phyloP scores from a whole-genome alignment of 768 basidiomycete genomes.

The Glaciozyma antarctica region DNA sequence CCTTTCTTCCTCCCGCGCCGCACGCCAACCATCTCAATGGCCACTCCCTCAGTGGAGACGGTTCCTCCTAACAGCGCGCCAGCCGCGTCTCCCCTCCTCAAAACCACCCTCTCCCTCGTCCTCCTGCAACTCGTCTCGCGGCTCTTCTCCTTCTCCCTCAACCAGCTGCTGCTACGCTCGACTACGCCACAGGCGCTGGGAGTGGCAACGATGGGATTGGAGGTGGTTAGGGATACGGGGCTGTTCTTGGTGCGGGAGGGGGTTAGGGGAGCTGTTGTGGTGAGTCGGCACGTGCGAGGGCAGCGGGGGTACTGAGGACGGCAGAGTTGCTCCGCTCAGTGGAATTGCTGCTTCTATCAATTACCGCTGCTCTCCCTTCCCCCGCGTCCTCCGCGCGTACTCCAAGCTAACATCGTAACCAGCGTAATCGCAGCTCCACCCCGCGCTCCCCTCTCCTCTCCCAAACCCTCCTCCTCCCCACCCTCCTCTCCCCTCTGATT shows the following conservation, averaged over 20 bases:
- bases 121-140: constrained; percentile 77
- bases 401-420: no score
- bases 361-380: no score
- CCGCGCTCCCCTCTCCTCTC: neutral
- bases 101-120: constrained; percentile 55
- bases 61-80: no score
- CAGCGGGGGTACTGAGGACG: no score
- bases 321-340: no score
- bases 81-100: constrained; percentile 31
- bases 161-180: constrained; percentile 74
- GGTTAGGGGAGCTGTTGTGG: constrained; percentile 70
- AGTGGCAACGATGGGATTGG: constrained; percentile 87
- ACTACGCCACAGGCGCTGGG: constrained; percentile 76
- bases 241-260: constrained; percentile 91
- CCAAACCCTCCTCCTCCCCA: neutral
- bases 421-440: neutral
- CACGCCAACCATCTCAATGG: no score
- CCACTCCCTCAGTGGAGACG: no score
- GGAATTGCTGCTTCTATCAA: no score
- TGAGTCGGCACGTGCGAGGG: constrained; percentile 39
- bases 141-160: constrained; percentile 73
- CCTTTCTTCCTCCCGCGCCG: no score
- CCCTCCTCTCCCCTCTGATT: constrained; percentile 6
- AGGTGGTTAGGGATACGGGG: constrained; percentile 77
- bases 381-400: no score